Base-by-base conservation (phyloP, 2,329 filamentous ascomycete genomes). In the Cadophora luteo-olivacea region DNA sequence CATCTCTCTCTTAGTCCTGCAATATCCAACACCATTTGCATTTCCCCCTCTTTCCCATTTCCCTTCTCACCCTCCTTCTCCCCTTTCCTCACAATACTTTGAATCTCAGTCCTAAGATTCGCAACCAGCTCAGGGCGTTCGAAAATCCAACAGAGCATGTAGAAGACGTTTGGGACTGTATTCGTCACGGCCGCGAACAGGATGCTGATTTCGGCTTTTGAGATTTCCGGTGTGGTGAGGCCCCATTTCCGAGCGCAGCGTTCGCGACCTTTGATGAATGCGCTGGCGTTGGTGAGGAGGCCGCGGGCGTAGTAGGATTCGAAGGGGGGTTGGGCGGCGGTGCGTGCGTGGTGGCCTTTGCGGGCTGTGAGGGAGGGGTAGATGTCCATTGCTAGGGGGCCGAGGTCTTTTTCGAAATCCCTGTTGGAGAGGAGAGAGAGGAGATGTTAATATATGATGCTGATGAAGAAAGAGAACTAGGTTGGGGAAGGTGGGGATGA, bases 121-220 rank as follows among this genome's bases (percentile, higher is more conserved):
- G 51, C 16, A 0, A 79, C 66, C 0, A 82, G 71, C 0, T 74
- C 72, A 0, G 77, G 76, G 14, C 74, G 69, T 1, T 72, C 69
- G 64, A 80, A 76, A 19, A 81, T 69, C 9, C 78, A 72, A 6
- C 75, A 71, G 1, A 81, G 33, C 48, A 80, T 65, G 79, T 80
- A 82, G 72, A 80, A 82, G 0, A 78, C 68, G 0, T 77, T 78
- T 1, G 80, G 79, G 0, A 79, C 75, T 0, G 79, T 78, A 64
- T 82, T 82, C 5, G 77, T 70, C 0, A 77, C 75, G 19, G 77
- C 72, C 0, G 70, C 74, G 7, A 75, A 70, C 0, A 77, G 72
- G 14, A 80, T 72, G 12, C 74, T 73, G n/a, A 77, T 62, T 62
- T 82, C 79, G 0, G 77, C 68, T 45, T 64, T 68, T 22, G 55